Conservation (phyloP, 225 moss, liverwort and hornwort species). For the Sphagnum tenellum region DNA sequence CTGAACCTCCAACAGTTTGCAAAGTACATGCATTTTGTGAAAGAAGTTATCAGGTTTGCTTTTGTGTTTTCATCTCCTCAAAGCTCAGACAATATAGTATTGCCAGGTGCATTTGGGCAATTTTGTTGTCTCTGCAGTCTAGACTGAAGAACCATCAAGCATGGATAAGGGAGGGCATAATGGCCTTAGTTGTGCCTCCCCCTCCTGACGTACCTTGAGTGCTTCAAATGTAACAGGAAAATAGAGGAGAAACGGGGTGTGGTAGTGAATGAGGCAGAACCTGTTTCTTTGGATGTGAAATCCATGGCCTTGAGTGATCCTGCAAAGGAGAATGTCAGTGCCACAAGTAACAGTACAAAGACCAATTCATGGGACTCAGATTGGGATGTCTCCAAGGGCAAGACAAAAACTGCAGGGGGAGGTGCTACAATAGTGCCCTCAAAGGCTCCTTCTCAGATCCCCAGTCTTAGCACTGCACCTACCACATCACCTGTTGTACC, state of each 20-base stretch:
- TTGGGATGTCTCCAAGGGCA: constrained; percentile 73
- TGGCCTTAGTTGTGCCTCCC: no score
- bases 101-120: no score
- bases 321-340: constrained; percentile 41
- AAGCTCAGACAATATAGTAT: no score
- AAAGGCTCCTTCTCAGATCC: constrained; percentile 20
- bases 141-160: no score
- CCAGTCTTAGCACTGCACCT: constrained; percentile 22
- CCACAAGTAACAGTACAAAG: constrained; percentile 52
- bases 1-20: constrained; percentile 93
- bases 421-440: constrained; percentile 9
- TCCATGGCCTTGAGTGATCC: constrained; percentile 76
- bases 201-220: background rate
- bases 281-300: constrained; percentile 78
- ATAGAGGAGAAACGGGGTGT: constrained; percentile 94
- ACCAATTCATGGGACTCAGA: constrained; percentile 11
- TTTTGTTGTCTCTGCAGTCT: no score
- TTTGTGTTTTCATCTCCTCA: no score
- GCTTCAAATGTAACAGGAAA: constrained; percentile 46
- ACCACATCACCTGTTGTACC: constrained; percentile 23
- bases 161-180: no score
- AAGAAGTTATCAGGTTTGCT: constrained; percentile 76
- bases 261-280: constrained; percentile 79
- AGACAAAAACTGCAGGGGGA: constrained; percentile 14
- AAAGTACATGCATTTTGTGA: constrained; percentile 96